Evolutionary conservation across 116 monocot genomes (phyloP), one percentile per base, ranked within the genome.

Genomic region (Cymodocea nodosa): DNA sequence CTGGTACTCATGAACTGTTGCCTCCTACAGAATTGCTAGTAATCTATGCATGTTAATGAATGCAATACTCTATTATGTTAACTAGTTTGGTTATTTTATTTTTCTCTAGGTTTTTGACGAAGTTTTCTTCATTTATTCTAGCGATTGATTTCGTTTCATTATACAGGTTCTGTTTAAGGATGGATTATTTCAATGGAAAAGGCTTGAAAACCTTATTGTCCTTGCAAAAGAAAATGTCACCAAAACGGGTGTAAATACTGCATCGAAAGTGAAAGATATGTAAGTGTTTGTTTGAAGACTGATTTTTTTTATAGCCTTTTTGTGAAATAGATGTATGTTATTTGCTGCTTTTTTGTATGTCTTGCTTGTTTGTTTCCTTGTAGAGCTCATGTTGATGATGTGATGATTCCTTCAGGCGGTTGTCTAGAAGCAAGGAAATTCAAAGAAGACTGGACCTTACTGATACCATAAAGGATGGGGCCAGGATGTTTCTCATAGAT

Each of bases 161-260:
- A 10, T 71, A 39, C 63, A 97, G 97, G 98, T 92, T 56, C 68
- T 98, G 56, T 98, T 98, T 65, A 98, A 98, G 74, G 98, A 98
- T 76, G 98, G 98, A 60, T 56, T 82, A 8, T 98, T 98, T 71
- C 98, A 98, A 77, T 98, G 98, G 98, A 98, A 98, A 72, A 66
- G 98, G 34, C 89, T 98, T 73, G 98, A 98, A 74, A 98, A 98
- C 65, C 84, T 98, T 52, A 98, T 98, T 63, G 71, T 83, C 70
- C 85, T 98, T 52, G 98, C 98, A 0, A 98, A 98, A 75, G 92
- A 98, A 79, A 98, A 91, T 77, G 98, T 98, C 39, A 65, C 84
- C 23, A 92, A 86, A 64, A 98, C 86, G 92, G 92, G 74, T 66
- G 52, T 68, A 48, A 97, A 88, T 52, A 92, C 92, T 70, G 92